A percentile compares a stretch with the other conserved stretches of the same genome.
These are phyloP conservation scores for carrot (Daucus carota) DNA, from an alignment of 129 eudicot species.

Conservation along the genomic window DNA sequence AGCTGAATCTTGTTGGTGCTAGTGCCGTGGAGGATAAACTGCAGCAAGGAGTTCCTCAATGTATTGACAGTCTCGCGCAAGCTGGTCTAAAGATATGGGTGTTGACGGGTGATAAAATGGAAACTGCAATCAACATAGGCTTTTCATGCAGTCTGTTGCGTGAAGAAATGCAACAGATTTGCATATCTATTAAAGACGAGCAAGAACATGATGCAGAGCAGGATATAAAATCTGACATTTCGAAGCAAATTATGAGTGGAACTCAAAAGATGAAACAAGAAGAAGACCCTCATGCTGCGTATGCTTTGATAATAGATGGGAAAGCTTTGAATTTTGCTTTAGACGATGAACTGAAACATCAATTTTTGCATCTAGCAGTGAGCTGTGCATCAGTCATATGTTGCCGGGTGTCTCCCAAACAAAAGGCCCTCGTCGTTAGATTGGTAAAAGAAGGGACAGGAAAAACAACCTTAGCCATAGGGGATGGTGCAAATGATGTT, in stretches of 20 bases:
- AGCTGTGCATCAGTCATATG: slow-evolving; percentile 14
- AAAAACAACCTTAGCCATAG: slow-evolving; percentile 10
- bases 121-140: slow-evolving; percentile 14
- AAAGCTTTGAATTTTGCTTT: slow-evolving; percentile 9
- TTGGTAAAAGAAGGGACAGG: slow-evolving; percentile 17
- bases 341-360: slow-evolving; percentile 11
- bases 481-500: slow-evolving; percentile 19
- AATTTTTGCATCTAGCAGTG: slow-evolving; percentile 16
- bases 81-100: slow-evolving; percentile 19
- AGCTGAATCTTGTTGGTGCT: slow-evolving; percentile 13
- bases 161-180: slow-evolving; percentile 14
- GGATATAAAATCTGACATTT: background rate
- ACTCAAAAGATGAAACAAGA: background rate
- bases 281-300: slow-evolving; percentile 13
- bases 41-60: slow-evolving; percentile 12
- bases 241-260: slow-evolving; percentile 9
- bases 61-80: slow-evolving; percentile 13
- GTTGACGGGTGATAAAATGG: slow-evolving; percentile 17
- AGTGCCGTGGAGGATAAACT: slow-evolving; percentile 16
- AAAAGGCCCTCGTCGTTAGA: slow-evolving; percentile 9
- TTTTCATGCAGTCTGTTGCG: slow-evolving; percentile 13
- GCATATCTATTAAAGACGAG: slow-evolving; percentile 7
- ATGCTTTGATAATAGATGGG: slow-evolving; percentile 11
- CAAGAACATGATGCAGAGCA: background rate
- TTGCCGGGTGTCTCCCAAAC: slow-evolving; percentile 12